phyloP scores from a whole-genome alignment of 1,139 yeast genomes.

The Nakaseomyces sp. region DNA sequence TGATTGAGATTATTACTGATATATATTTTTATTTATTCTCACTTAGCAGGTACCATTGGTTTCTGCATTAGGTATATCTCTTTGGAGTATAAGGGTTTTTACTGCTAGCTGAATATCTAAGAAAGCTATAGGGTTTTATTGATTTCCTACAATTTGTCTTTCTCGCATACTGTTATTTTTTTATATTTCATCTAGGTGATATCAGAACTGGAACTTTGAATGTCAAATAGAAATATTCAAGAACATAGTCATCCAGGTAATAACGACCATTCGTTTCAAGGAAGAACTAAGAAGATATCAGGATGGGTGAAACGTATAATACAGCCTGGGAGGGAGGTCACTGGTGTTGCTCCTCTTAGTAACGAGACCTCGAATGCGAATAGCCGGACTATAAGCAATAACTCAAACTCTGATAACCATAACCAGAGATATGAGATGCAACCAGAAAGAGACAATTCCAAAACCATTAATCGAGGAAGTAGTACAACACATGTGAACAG shows the following conservation, averaged over 20 bases:
- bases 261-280: constrained; percentile 9
- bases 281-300: constrained; percentile 25
- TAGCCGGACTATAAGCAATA: not conserved
- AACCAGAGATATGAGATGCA: not conserved
- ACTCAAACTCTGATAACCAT: not conserved
- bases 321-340: constrained; percentile 19
- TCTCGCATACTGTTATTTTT: no score
- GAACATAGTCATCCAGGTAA: not conserved
- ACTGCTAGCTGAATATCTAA: no score
- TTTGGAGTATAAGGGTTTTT: no score
- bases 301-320: constrained; percentile 29
- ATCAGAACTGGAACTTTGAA: not conserved
- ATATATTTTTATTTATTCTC: no score
- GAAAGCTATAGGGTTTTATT: no score
- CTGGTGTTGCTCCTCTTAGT: not conserved
- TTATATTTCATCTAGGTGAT: not conserved
- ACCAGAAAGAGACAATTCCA: not conserved
- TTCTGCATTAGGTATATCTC: no score
- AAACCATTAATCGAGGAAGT: not conserved
- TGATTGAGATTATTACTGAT: no score
- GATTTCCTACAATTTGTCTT: no score
- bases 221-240: constrained; percentile 1
- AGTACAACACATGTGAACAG: not conserved
- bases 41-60: no score
- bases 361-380: not conserved